Base-by-base conservation (phyloP, 2,329 filamentous ascomycete genomes). In the Apiospora koreana region DNA sequence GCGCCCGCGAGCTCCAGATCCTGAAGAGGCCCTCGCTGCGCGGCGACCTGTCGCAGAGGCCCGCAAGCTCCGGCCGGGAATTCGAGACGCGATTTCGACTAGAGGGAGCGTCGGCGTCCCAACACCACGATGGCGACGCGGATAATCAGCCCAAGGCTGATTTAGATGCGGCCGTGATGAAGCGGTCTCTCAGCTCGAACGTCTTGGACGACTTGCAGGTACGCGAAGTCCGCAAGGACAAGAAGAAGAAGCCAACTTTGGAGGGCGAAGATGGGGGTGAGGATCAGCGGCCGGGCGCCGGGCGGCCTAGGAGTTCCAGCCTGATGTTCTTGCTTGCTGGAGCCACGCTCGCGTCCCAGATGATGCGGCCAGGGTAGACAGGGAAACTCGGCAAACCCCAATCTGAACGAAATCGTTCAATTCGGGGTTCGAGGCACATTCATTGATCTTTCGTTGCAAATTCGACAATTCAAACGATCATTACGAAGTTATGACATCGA, bases 261-360 rank as follows among this genome's bases (percentile, higher is more conserved):
- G 43, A 42, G 10, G 41, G 21, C 7, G 28, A 42, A 6, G 38
- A 45, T 2, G 38, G 38, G 28, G 18, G 38, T 4, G 50, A 58
- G 14, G 12, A 31, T 3, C 45, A 69, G 35, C 28, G 64, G 64
- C 23, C 23, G 2, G 67, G 68, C 41, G 25, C 41, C 43, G n/a
- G 42, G 31, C 68, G 62, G n/a, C 46, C 62, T 28, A 66, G 64
- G 64, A 66, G 64, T 66, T 35, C 64, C 16, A 66, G 68, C 43
- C n/a, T 62, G 38, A 67, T 68, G 48, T 71, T 71, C 48, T 42
- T 69, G 35, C 54, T 71, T 42, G 68, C 68, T 23, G 68, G 64
- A 0, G 70, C 43, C 21, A 69, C 68, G 14, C 46, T 71, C 1
- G 70, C 70, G 28, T 71, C 70, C 42, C 68, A 67, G 65, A 67